Conservation (phyloP, 352 stramenopile genomes). For the Globisporangium iwayamae region DNA sequence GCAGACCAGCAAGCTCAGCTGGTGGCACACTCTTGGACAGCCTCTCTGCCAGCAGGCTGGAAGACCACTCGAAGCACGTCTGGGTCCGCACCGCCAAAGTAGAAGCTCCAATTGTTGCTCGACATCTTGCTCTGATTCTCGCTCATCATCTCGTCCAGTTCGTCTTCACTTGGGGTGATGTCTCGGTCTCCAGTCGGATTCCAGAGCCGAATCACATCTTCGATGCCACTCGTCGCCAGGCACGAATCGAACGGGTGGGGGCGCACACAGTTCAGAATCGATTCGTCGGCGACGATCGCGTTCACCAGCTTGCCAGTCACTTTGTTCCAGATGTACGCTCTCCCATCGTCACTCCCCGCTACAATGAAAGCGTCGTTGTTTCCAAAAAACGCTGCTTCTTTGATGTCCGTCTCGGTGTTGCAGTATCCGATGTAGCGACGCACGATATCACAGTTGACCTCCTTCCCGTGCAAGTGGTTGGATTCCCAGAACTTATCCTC, state of each 20-base stretch:
- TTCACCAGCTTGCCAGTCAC: conserved; percentile 74
- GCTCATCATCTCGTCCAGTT: conserved; percentile 48
- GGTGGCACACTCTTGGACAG: conserved; percentile 64
- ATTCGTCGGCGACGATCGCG: conserved; percentile 74
- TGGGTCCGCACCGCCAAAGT: conserved; percentile 38
- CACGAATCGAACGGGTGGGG: conserved; percentile 74
- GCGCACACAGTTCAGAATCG: conserved; percentile 90
- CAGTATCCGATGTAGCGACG: conserved; percentile 83
- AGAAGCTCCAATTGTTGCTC: conserved; percentile 34
- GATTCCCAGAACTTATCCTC: conserved; percentile 53
- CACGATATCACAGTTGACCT: conserved; percentile 62
- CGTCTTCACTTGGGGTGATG: conserved; percentile 34
- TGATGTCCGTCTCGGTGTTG: conserved; percentile 90
- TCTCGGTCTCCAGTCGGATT: conserved; percentile 46
- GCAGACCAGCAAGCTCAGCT: conserved; percentile 26
- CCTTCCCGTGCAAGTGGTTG: conserved; percentile 25
- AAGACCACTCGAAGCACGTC: conserved; percentile 74
- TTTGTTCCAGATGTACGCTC: conserved; percentile 86
- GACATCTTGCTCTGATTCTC: conserved; percentile 73
- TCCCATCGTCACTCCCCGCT: conserved; percentile 83
- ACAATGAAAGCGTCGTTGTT: conserved; percentile 85
- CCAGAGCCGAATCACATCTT: conserved; percentile 81
- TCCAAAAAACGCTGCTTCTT: conserved; percentile 87
- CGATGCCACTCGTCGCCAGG: conserved; percentile 80
- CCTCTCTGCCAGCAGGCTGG: conserved; percentile 47